Conservation (phyloP, 176 grass and related monocot genomes). For the Poa annua region DNA sequence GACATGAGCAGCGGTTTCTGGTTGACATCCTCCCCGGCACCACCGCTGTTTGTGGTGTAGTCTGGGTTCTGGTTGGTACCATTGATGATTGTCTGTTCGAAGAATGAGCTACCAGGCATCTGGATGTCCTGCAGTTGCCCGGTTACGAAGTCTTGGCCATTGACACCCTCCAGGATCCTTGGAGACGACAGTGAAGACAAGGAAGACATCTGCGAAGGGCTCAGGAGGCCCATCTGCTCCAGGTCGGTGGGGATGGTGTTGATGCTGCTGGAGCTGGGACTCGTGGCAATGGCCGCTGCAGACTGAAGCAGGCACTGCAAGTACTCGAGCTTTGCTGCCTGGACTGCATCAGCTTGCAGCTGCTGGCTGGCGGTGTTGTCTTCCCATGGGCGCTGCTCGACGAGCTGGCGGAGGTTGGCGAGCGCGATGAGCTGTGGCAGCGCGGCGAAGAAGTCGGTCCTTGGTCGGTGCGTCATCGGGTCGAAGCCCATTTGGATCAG, state of each 20-base stretch:
- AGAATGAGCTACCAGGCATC: constrained; percentile 57
- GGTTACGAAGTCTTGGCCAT: constrained; percentile 40
- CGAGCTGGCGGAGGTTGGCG: constrained; percentile 78
- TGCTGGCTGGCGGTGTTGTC: constrained; percentile 53
- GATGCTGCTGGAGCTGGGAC: constrained; percentile 51
- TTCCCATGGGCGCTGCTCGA: constrained; percentile 67
- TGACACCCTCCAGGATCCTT: constrained; percentile 32
- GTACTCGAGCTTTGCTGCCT: constrained; percentile 71
- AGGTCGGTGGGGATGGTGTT: constrained; percentile 57
- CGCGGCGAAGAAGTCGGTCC: constrained; percentile 87
- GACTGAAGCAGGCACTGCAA: constrained; percentile 65
- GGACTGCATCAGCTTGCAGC: constrained; percentile 67
- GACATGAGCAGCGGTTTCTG: constrained; percentile 52
- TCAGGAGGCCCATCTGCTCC: constrained; percentile 65
- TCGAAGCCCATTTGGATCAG: constrained; percentile 98
- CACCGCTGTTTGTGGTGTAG: constrained; percentile 38
- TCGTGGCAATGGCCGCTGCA: constrained; percentile 36
- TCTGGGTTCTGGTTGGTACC: constrained; percentile 43
- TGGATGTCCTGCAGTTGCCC: constrained; percentile 59
- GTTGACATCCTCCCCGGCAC: constrained; percentile 44
- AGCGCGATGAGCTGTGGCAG: constrained; percentile 84
- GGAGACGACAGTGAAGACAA: constrained; percentile 61
- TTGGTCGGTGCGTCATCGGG: constrained; percentile 90
- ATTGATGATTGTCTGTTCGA: constrained; percentile 52
- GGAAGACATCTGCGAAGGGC: constrained; percentile 61